Base-by-base conservation (phyloP, 2,329 filamentous ascomycete species). In the Talaromyces sp. region DNA sequence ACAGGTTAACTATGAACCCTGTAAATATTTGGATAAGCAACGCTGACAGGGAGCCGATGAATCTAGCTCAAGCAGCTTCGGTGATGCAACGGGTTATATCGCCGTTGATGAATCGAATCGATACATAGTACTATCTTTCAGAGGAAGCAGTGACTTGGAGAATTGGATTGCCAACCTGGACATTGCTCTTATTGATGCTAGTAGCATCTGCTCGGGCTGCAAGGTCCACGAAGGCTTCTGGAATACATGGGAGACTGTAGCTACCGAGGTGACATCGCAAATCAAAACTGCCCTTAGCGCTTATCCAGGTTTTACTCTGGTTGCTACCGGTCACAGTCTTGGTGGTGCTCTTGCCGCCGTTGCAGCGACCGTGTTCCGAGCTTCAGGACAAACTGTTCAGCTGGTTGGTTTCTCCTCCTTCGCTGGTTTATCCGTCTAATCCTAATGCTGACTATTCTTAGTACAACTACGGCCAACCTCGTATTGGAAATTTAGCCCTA, bases 341-440 rank as follows among this genome's bases (percentile, higher is more conserved):
- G 83, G 83, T 10, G 83, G 77, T 45, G 82, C 82, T 1, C 70
- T 85, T 19, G 82, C 82, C 0, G 76, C 73, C 3, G 68, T 85
- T 19, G 82, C 77, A 0, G 79, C 81, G 0, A 79, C 77, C 1
- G 76, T 77, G 2, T 67, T 85, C 17, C 73, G 82, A 2, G 73
- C 73, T 11, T 67, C 70, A 0, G 80, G 81, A 1, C 72, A 74
- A 15, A 69, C 67, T 0, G 72, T 80, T 62, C 77, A 80, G 41
- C 69, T 83, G 60, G 81, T 80, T 56, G 78, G 73, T 61, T 27
- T 4, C 37, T 22, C 25, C 22, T n/a, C 31, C 11, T 19, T 4
- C 6, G 2, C 9, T 33, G 13, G 22, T 7, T 15, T 25, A 33
- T 35, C 17, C 19, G 22, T 35, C 7, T 2, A 31, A 33, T 59